Percentiles rank a stretch among this genome's conserved stretches.
These are phyloP conservation scores for Cyclostephanos tholiformis DNA, from an alignment of 108 stramenopile species.

Conservation along the genomic window DNA sequence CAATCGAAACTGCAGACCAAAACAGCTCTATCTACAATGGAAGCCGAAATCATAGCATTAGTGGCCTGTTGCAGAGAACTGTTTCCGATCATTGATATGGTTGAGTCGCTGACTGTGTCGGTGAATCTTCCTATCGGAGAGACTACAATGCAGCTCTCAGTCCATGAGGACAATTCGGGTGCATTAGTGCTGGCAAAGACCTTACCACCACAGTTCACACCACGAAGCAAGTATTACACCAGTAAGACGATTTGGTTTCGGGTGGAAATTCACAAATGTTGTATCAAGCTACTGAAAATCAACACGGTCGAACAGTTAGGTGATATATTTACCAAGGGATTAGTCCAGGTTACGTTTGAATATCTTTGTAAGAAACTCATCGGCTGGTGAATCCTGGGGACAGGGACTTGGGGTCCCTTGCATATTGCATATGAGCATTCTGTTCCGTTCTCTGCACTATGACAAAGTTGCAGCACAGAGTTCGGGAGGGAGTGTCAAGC, in stretches of 20 bases:
- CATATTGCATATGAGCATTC: no score
- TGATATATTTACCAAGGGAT: no score
- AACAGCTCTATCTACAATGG: no score
- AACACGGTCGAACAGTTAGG: conserved; percentile 6
- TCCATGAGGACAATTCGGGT: conserved; percentile 13
- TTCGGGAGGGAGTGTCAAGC: no score
- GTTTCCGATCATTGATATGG: neutral
- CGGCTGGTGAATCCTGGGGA: no score
- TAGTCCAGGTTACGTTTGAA: no score
- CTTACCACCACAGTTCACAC: neutral
- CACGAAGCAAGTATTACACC: neutral
- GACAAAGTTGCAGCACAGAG: no score
- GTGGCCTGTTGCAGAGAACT: neutral
- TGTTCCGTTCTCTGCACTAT: no score
- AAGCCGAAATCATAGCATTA: neutral
- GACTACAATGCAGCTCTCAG: conserved; percentile 1
- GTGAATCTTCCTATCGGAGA: neutral
- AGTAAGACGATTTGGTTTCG: conserved; percentile 10
- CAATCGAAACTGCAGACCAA: no score
- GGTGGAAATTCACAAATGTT: neutral
- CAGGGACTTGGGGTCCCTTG: no score
- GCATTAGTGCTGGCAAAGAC: neutral
- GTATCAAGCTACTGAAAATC: neutral
- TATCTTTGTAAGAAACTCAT: no score
- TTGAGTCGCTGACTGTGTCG: neutral